Evolutionary conservation across 257 asterid species (phyloP).

Genomic region (Datura wrightii): DNA sequence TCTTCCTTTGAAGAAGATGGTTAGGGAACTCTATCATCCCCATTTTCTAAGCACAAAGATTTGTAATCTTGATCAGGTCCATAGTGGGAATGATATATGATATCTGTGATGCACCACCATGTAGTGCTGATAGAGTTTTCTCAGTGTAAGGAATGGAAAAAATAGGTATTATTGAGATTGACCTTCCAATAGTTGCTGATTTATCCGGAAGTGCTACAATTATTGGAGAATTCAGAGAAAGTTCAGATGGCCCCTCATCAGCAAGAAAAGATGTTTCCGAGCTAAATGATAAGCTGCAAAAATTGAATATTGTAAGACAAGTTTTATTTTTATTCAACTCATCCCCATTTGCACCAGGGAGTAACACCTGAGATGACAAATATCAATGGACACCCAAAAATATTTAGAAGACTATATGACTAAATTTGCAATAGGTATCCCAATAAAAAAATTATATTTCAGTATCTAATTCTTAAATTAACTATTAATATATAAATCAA

Average conservation of each 20-base stretch:
- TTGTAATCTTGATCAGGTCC: slow-evolving; percentile 48
- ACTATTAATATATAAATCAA: no score
- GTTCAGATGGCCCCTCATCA: slow-evolving; percentile 93
- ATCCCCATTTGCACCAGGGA: slow-evolving; percentile 86
- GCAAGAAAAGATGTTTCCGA: slow-evolving; percentile 96
- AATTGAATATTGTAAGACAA: slow-evolving; percentile 85
- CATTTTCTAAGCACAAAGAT: slow-evolving; percentile 41
- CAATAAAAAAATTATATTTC: no score
- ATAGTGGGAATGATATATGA: slow-evolving; percentile 60
- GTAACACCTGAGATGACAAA: slow-evolving; percentile 70
- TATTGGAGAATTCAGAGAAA: slow-evolving; percentile 74
- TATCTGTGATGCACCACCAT: slow-evolving; percentile 60
- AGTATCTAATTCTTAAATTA: no score
- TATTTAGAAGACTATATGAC: background rate
- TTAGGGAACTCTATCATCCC: slow-evolving; percentile 44
- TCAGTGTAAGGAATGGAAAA: slow-evolving; percentile 52
- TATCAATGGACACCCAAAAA: background rate
- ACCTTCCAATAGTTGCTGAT: slow-evolving; percentile 66
- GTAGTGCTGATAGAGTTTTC: slow-evolving; percentile 51
- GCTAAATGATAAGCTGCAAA: slow-evolving; percentile 98
- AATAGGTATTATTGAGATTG: slow-evolving; percentile 79
- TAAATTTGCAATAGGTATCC: background rate
- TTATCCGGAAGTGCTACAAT: slow-evolving; percentile 82
- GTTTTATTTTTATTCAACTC: slow-evolving; percentile 96
- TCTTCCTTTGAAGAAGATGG: slow-evolving; percentile 66